Evolutionary conservation across 148 eudicot genomes (phyloP), one percentile per base, ranked within the genome.

Genomic region (Rheum nobile): DNA sequence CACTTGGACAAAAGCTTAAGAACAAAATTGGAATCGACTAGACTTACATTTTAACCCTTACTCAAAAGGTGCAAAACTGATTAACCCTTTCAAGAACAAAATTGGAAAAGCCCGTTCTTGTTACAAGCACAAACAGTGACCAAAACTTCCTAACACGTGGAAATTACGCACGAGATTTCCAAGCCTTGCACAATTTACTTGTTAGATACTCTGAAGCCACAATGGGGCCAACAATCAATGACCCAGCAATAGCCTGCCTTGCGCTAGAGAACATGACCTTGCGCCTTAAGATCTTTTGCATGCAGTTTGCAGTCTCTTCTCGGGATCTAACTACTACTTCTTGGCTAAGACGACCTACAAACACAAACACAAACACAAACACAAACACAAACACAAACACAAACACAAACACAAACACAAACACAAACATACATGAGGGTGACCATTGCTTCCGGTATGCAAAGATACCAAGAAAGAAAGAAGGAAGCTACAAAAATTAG

Each of bases 201-300:
- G 86, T 85, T 68, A 92, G 82, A 78, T 95, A 95, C 73, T 82
- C 71, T 34, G 86, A 76, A 54, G 94, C 97, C 74, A 77, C 82
- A 70, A 81, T 82, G 72, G 86, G 93, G 37, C 99, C 99, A 31
- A 75, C 86, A 2, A 91, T 87, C 71, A 90, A 28, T 38, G 92
- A 77, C 74, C 97, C 99, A 74, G 99, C 83, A 71, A 86, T 86
- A 31, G 97, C 97, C 79, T 95, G 99, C 79, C 96, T 87, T 48
- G 82, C 79, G 69, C 99, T 90, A 13, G 99, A 91, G 70, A 84
- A 78, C 96, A 87, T 90, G 68, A 95, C 97, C 80, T 82, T 88
- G 1, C 86, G 89, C 72, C 93, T 86, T 75, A 95, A 54, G 41
- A 88, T 75, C 83, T 81, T 91, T 75, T 74, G 82, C 91, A 95